Base-by-base conservation (phyloP, 139 green algal genomes). In the Chlorella ohadii region DNA sequence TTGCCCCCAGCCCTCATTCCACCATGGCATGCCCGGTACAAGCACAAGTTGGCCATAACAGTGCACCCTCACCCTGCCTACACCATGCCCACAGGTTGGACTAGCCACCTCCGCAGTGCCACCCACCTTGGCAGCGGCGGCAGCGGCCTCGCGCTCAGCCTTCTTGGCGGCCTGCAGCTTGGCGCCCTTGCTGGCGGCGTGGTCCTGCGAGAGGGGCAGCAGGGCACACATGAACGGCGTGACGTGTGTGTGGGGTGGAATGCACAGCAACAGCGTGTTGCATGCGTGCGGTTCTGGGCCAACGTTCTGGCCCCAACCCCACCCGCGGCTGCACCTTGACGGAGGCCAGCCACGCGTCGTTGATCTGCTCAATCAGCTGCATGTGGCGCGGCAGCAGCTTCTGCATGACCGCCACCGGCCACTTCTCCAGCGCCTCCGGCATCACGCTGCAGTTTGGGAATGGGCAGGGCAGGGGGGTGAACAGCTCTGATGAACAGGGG, bases 381-480 rank as follows among this genome's bases (percentile, higher is more conserved):
- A 98, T 95, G 93, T 99, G 94, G 64, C 97, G 94, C 11, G 97
- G 97, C 87, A 99, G 92, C 91, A 99, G 93, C 94, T 98, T 97
- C 73, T 87, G 83, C 85, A 99, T 90, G 5, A 96, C 87, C 47
- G 91, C 87, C 68, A 98, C 93, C 9, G 95, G 94, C 97, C 97
- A 99, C 90, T 98, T 98, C 95, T 99, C 97, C 72, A 99, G 91
- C 23, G 97, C 97, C 92, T 99, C 97, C 39, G 97, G 97, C 93
- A 99, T 95, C 44, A 98, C 93, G 39, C 81, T 86, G 73, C 44
- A n/a, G 34, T 68, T 19, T 51, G 44, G 44, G 11, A 51, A 13
- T n/a, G n/a, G 73, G 23, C 70, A 76, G n/a, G n/a, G 70, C 70
- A 59, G 38, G 51, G 51, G 51, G 51, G 9, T 59, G 51, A 3